Percentiles rank a stretch among this genome's conserved stretches.
These are phyloP conservation scores for Xylariaceae sp. DNA, from an alignment of 2,329 filamentous ascomycete species.

Conservation along the genomic window DNA sequence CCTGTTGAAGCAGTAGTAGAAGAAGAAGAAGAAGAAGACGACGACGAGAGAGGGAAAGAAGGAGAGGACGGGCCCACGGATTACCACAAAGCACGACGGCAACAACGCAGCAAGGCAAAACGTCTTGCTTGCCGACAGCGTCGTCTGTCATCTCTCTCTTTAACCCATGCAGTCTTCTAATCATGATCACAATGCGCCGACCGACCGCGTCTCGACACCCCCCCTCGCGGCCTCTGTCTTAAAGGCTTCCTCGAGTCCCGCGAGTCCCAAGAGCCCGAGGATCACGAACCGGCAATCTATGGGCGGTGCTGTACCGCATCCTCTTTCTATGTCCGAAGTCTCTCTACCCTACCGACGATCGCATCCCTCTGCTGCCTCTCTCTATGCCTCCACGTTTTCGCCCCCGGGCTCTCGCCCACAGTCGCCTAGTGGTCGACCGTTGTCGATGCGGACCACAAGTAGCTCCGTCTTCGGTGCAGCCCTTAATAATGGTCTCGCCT, in stretches of 20 bases:
- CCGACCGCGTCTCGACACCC: constrained; percentile 64
- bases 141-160: background rate
- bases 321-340: constrained; percentile 48
- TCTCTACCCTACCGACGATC: constrained; percentile 49
- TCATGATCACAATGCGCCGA: constrained; percentile 40
- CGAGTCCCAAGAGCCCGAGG: constrained; percentile 44
- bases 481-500: constrained; percentile 38
- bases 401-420: constrained; percentile 62
- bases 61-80: background rate
- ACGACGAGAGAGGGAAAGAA: background rate
- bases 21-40: background rate
- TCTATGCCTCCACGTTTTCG: constrained; percentile 62
- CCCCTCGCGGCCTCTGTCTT: constrained; percentile 57
- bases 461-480: constrained; percentile 53
- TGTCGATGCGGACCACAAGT: constrained; percentile 51
- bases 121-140: background rate
- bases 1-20: background rate
- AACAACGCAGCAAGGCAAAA: no score
- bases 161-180: constrained; percentile 28
- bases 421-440: constrained; percentile 58
- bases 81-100: background rate
- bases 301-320: constrained; percentile 41
- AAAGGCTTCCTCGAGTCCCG: constrained; percentile 29
- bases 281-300: constrained; percentile 57
- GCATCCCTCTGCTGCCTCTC: constrained; percentile 54